Evolutionary conservation across 2,329 filamentous ascomycete species (phyloP).

Genomic region (Aspergillus niger): DNA sequence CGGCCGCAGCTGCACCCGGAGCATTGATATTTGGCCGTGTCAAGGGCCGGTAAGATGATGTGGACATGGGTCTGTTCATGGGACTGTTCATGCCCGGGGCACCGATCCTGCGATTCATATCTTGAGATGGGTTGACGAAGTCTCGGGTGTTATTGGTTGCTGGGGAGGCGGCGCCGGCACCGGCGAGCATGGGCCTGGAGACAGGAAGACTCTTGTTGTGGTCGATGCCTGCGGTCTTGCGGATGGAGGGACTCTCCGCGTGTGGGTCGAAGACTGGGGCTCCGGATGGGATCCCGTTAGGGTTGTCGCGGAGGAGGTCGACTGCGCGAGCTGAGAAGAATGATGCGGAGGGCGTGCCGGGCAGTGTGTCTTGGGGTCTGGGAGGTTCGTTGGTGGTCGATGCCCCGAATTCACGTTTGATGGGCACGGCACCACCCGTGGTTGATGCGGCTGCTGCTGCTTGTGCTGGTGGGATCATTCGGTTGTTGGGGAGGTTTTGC

Average conservation of each 20-base stretch:
- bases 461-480: constrained; percentile 22
- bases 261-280: constrained; percentile 69
- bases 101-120: constrained; percentile 39
- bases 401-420: constrained; percentile 29
- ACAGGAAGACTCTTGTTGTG: constrained; percentile 76
- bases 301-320: constrained; percentile 57
- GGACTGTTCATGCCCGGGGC: constrained; percentile 37
- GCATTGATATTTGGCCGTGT: constrained; percentile 43
- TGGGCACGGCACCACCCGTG: constrained; percentile 17
- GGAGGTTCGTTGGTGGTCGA: constrained; percentile 8
- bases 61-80: constrained; percentile 35
- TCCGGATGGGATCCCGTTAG: constrained; percentile 45
- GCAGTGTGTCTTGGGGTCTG: constrained; percentile 28
- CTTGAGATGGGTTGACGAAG: constrained; percentile 39
- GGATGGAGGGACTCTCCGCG: constrained; percentile 78
- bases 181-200: constrained; percentile 48
- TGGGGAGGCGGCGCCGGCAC: constrained; percentile 27
- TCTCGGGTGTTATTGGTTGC: constrained; percentile 35
- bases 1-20: constrained; percentile 23
- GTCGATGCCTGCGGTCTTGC: constrained; percentile 85
- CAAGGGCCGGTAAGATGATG: constrained; percentile 48
- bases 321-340: constrained; percentile 74
- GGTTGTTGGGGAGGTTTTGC: constrained; percentile 24
- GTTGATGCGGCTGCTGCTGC: constrained; percentile 15
- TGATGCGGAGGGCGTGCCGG: constrained; percentile 52